phyloP scores from a whole-genome alignment of 163 green algal genomes.

The Chloromonas sp. region DNA sequence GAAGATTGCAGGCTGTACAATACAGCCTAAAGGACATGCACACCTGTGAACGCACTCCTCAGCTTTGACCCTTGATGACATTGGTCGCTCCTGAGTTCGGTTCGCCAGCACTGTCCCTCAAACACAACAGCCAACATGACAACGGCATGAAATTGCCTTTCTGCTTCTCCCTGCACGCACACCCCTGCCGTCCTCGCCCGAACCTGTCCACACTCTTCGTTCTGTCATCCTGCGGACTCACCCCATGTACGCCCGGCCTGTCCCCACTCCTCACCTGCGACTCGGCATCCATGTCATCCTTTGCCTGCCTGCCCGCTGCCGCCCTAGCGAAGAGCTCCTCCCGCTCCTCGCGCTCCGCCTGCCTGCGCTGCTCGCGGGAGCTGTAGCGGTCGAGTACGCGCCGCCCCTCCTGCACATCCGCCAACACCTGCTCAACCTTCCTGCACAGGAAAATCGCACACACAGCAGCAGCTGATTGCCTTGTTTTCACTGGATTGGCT shows the following conservation, averaged over 20 bases:
- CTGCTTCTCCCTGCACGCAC: neutral
- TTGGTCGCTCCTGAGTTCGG: neutral
- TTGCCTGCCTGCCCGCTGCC: constrained; percentile 21
- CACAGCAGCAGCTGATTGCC: neutral
- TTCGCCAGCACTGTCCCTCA: constrained; percentile 6
- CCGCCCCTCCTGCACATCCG: constrained; percentile 57
- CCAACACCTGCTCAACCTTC: constrained; percentile 73
- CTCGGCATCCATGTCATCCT: constrained; percentile 48
- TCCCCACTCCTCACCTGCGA: constrained; percentile 11
- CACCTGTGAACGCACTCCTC: neutral
- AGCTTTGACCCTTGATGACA: neutral
- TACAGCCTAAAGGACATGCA: neutral
- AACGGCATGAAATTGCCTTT: too few relatives aligned
- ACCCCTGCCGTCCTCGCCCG: neutral
- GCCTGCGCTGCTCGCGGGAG: constrained; percentile 36
- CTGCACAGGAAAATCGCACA: constrained; percentile 21
- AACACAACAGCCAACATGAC: neutral
- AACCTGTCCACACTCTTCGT: neutral
- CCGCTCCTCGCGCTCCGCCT: constrained; percentile 19
- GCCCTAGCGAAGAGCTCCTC: constrained; percentile 43
- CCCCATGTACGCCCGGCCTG: neutral
- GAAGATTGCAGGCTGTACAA: too few relatives aligned
- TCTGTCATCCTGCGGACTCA: neutral
- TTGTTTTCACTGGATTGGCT: neutral
- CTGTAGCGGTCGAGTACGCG: constrained; percentile 43